phyloP scores from a whole-genome alignment of 1,284 basidiomycete species.

The Athelia sp. region DNA sequence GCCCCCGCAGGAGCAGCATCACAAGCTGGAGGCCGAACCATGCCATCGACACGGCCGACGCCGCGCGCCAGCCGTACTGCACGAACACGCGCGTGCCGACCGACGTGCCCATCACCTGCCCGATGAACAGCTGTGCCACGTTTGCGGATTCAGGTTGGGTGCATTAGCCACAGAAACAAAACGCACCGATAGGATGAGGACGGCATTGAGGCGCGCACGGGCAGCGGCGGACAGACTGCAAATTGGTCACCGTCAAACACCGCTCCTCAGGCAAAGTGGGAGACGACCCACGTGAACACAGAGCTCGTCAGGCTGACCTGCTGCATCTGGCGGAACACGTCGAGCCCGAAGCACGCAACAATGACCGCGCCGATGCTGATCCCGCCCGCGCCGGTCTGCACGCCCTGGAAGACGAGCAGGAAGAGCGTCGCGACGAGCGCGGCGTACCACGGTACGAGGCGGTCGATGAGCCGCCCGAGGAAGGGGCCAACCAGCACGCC shows the following conservation, averaged over 20 bases:
- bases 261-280: no score
- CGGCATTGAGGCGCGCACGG: conserved; percentile 46
- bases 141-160: no score
- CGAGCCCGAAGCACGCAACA: conserved; percentile 38
- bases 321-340: conserved; percentile 43
- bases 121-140: conserved; percentile 30
- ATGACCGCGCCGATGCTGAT: conserved; percentile 41
- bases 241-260: no score
- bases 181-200: conserved; percentile 39
- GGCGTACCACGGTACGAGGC: conserved; percentile 45
- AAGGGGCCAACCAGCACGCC: conserved; percentile 42
- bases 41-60: conserved; percentile 42
- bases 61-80: conserved; percentile 44
- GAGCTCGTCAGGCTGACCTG: conserved; percentile 35
- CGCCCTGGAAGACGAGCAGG: conserved; percentile 28
- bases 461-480: conserved; percentile 45
- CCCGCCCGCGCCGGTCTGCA: conserved; percentile 40
- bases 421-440: conserved; percentile 33
- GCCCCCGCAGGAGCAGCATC: conserved; percentile 38
- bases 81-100: conserved; percentile 48
- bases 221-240: conserved; percentile 23
- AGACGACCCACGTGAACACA: conserved; percentile 23
- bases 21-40: conserved; percentile 36
- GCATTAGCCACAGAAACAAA: background rate
- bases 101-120: conserved; percentile 49